Evolutionary conservation across 2,329 filamentous ascomycete genomes (phyloP).

Genomic region (Phyllosticta ampelicida): DNA sequence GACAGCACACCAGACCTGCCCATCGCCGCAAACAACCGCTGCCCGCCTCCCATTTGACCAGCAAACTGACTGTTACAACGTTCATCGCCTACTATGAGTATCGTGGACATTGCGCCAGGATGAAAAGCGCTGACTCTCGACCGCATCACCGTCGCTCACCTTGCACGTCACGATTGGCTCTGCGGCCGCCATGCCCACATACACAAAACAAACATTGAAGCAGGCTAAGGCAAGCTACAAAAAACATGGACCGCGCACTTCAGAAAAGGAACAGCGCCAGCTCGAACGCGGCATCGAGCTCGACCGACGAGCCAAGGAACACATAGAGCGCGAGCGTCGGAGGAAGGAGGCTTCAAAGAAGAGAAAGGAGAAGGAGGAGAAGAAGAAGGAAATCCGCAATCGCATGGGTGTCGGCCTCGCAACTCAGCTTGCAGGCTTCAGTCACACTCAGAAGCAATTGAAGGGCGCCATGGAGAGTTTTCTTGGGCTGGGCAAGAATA

Average conservation of each 20-base stretch:
- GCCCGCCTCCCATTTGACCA: not conserved
- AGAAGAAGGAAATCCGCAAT: conserved; percentile 20
- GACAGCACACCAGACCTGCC: not conserved
- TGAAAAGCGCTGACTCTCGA: not conserved
- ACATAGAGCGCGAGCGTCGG: conserved; percentile 24
- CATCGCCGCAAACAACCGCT: not conserved
- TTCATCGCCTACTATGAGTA: not conserved
- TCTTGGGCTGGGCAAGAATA: not conserved
- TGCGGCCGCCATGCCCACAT: not conserved
- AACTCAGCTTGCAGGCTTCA: conserved; percentile 30
- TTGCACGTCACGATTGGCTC: not conserved
- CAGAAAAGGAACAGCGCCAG: conserved; percentile 19
- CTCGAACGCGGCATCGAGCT: conserved; percentile 23
- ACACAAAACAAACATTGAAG: conserved; percentile 20
- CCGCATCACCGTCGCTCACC: not conserved
- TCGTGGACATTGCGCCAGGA: not conserved
- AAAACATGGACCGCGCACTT: conserved; percentile 19
- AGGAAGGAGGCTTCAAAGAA: conserved; percentile 19
- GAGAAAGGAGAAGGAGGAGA: conserved; percentile 22
- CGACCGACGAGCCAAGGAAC: conserved; percentile 22
- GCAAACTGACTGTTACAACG: not conserved
- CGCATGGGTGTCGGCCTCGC: conserved; percentile 25
- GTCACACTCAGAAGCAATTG: conserved; percentile 25
- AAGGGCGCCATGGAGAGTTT: conserved; percentile 27
- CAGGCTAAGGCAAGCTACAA: conserved; percentile 25